Evolutionary conservation across 495 filamentous ascomycete genomes (phyloP), one percentile per base, ranked within the genome.

Genomic region (Neurospora sp.): DNA sequence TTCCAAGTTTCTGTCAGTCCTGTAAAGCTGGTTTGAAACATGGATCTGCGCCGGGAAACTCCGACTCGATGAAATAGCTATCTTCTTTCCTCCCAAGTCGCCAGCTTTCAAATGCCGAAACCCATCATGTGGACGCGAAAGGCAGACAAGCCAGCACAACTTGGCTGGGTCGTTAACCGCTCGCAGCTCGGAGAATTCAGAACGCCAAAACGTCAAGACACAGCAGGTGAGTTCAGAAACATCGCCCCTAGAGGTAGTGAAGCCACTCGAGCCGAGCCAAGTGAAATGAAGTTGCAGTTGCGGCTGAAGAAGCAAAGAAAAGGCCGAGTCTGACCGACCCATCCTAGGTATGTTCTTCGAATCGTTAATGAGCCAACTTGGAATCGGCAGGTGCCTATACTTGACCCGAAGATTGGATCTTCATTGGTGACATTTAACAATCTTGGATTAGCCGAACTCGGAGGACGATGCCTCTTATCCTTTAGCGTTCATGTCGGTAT

Each of bases 1-100:
- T 69, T 53, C 27, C 70, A 74, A 74, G 53, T 47, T 44, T 71
- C 69, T 53, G 35, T 18, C 68, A 47, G 37, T 71, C 59, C 16
- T 69, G 70, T 39, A 20, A 44, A 42, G 70, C 70, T 61, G 27
- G 53, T 3, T 65, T 65, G 53, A 65, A 61, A 65, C 53, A 65
- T 35, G 53, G 53, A 65, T 31, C 27, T 35, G 53, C 53, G 3
- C 53, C 1, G 3, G 27, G 27, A 65, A 65, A 65, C 53, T 65
- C 53, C 53, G 53, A 65, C 27, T 65, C 27, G 14, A 31, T 37
- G 27, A 35, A 61, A 59, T 31, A 27, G 22, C 1, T 18, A 31
- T 14, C 5, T 61, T 14, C 12, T 61, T 18, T 18, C 20, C 47
- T 59, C 53, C 53, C 53, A 16, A 16, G 27, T 35, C 14, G 27